A percentile compares a stretch with the other conserved stretches of the same genome.
Evolutionary conservation across 768 basidiomycete genomes (phyloP).

Genomic region (Neoboletus subvelutipes): DNA sequence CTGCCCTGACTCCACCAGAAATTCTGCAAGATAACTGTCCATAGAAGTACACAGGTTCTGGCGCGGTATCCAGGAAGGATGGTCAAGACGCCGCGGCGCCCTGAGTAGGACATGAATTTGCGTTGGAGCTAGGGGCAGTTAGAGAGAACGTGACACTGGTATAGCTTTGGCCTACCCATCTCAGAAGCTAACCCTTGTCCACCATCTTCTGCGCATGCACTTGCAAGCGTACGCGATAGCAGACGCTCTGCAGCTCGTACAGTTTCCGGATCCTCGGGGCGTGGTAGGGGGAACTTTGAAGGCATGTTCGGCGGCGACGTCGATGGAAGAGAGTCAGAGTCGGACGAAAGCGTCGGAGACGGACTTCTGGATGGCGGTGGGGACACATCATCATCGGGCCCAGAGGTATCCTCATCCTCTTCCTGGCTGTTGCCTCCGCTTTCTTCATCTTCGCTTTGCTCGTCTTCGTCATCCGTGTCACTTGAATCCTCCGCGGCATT

Average conservation of each 20-base stretch:
- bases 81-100: conserved; percentile 46
- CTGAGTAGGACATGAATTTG: conserved; percentile 48
- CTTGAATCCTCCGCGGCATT: not conserved
- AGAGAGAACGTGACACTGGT: not conserved
- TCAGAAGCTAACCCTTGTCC: conserved; percentile 40
- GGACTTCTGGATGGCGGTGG: conserved; percentile 28
- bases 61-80: conserved; percentile 47
- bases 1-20: conserved; percentile 31
- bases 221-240: conserved; percentile 45
- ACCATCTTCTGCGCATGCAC: conserved; percentile 43
- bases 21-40: conserved; percentile 36
- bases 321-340: conserved; percentile 25
- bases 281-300: not conserved
- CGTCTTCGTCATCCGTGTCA: conserved; percentile 7
- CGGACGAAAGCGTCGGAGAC: conserved; percentile 21
- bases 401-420: conserved; percentile 1
- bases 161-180: conserved; percentile 32
- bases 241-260: conserved; percentile 39
- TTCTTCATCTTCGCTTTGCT: conserved; percentile 9
- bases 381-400: conserved; percentile 11
- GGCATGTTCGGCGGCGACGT: conserved; percentile 13
- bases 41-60: conserved; percentile 41
- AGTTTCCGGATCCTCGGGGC: conserved; percentile 35
- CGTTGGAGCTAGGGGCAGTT: conserved; percentile 39
- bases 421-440: conserved; percentile 9